These are phyloP conservation scores for Trichoderma sp. DNA, from an alignment of 2,329 filamentous ascomycete genomes.

Conservation along the genomic window DNA sequence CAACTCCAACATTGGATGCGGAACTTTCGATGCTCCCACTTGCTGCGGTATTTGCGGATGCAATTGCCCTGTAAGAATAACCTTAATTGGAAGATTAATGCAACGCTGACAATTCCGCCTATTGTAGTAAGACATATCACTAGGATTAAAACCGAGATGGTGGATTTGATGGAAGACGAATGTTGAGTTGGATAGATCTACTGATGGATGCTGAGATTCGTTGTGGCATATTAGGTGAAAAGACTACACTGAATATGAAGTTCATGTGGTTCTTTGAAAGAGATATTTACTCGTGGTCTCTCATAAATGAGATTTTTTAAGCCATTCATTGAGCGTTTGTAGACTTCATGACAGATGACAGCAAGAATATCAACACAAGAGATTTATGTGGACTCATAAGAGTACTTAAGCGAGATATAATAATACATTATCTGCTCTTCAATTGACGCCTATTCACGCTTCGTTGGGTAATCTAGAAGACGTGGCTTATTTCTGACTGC, in stretches of 20 bases:
- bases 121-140: background rate
- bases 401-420: background rate
- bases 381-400: background rate
- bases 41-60: slow-evolving; percentile 15
- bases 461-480: background rate
- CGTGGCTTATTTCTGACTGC: background rate
- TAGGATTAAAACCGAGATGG: background rate
- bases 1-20: slow-evolving; percentile 15
- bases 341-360: background rate
- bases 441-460: background rate
- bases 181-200: background rate
- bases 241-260: background rate
- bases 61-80: slow-evolving; percentile 14
- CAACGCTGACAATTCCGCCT: background rate
- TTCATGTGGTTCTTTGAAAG: background rate
- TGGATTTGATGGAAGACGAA: background rate
- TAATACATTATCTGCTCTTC: background rate
- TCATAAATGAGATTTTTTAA: background rate
- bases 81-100: background rate
- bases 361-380: background rate
- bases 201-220: background rate
- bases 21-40: background rate
- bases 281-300: background rate
- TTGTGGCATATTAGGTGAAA: background rate
- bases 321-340: background rate